Evolutionary conservation across 495 filamentous ascomycete species (phyloP).

Genomic region (Massariosphaeria phaeospora): DNA sequence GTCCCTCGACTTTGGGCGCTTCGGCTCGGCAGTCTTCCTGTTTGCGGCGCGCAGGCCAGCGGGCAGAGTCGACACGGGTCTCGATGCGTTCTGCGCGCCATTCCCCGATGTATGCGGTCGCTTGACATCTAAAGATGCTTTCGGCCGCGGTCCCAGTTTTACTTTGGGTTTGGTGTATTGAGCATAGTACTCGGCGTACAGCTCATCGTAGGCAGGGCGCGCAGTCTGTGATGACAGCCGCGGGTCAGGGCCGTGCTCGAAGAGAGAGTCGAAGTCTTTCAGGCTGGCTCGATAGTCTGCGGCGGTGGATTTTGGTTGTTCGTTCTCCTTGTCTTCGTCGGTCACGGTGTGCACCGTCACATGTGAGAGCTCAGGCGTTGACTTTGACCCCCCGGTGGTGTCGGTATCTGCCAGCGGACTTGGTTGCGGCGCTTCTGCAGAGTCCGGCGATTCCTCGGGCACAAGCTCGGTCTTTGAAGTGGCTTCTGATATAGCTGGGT

Average conservation of each 20-base stretch:
- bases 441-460: background rate
- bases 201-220: conserved; percentile 24
- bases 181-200: conserved; percentile 29
- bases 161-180: conserved; percentile 34
- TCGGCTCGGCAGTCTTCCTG: conserved; percentile 30
- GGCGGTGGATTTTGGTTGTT: background rate
- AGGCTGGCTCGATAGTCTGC: conserved; percentile 17
- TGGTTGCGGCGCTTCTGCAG: background rate
- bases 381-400: conserved; percentile 2
- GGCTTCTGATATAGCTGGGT: conserved; percentile 17
- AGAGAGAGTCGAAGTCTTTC: conserved; percentile 26
- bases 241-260: conserved; percentile 25
- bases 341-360: conserved; percentile 3
- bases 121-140: conserved; percentile 25
- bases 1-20: conserved; percentile 33
- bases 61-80: conserved; percentile 33
- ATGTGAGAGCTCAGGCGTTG: conserved; percentile 3
- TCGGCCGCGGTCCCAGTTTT: conserved; percentile 31
- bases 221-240: conserved; percentile 33
- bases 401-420: background rate
- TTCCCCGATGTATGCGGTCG: conserved; percentile 28
- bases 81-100: conserved; percentile 4
- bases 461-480: background rate
- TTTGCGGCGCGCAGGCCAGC: conserved; percentile 33
- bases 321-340: background rate